Base-by-base conservation (phyloP, 371 early-diverging fungal genomes). In the Rhizopus sp. region DNA sequence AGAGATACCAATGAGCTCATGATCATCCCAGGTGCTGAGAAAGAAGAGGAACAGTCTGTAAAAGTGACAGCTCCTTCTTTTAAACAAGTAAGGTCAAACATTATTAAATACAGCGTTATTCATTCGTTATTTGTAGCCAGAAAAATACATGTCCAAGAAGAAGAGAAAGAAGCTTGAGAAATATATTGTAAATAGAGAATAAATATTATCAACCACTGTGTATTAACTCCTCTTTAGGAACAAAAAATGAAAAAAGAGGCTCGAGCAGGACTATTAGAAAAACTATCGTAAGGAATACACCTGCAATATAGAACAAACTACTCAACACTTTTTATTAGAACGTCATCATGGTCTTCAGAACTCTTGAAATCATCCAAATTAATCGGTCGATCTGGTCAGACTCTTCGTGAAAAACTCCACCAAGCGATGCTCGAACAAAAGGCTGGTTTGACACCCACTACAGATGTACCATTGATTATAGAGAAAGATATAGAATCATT, bases 181-280 rank as follows among this genome's bases (percentile, higher is more conserved):
- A 55, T 94, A 90, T 64, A 88, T 94, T 70, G 91, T 88, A 82
- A 53, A 54, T 31, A 10, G 45, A 5, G 29, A 30, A 9, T 8
- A 23, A 7, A 44, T 3, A 12, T 3, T n/a, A 7, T 9, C 29
- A 53, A 55, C 9, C 16, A 47, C 46, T 39, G 15, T 59, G 31
- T n/a, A 13, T 48, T 44, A 23, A 42, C 49, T 49, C n/a, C 45
- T 49, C 35, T 38, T 13, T 46, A 89, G 89, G 91, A 94, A 62
- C 90, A 92, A 81, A 94, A 96, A 72, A 66, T 95, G 68, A 95
- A 96, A 71, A 97, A 96, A 79, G 96, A 96, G 57, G 89, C 93
- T 45, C 81, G 94, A 38, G 89, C 82, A 1, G 86, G 81, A 13
- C 72, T 96, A 30, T 65, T 95, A 42, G 88, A 90, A 51, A 91